Evolutionary conservation across 495 filamentous ascomycete species (phyloP).

Genomic region (Sabuloglossum arenarium): DNA sequence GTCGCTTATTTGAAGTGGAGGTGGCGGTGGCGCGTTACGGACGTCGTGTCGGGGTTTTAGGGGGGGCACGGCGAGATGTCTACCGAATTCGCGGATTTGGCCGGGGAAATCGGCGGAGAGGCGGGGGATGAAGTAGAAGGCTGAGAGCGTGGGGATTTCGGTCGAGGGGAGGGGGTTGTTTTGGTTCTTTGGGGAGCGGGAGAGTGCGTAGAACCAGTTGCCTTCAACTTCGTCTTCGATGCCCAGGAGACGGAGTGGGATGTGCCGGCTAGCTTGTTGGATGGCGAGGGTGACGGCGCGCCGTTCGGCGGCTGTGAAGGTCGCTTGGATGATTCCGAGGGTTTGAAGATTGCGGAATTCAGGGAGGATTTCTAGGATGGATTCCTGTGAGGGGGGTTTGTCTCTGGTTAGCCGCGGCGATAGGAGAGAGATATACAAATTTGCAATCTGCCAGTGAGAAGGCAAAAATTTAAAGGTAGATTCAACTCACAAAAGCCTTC

Average conservation of each 20-base stretch:
- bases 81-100: not conserved
- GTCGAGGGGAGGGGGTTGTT: not conserved
- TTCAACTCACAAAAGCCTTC: not conserved
- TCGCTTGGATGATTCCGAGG: not conserved
- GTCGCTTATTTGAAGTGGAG: no score
- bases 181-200: not conserved
- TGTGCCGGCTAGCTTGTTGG: not conserved
- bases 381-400: not conserved
- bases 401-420: no score
- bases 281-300: not conserved
- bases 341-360: not conserved
- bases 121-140: not conserved
- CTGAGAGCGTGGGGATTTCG: not conserved
- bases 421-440: no score
- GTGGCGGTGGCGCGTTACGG: no score
- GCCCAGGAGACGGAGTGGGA: not conserved
- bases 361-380: not conserved
- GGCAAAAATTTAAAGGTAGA: no score
- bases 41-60: no score
- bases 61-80: no score
- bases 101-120: no score
- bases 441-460: no score
- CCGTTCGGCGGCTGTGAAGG: not conserved
- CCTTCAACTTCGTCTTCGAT: not conserved
- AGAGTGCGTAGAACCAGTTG: not conserved